These are phyloP conservation scores for Lanmaoa pseudosensibilis DNA, from an alignment of 768 basidiomycete species.

Conservation along the genomic window DNA sequence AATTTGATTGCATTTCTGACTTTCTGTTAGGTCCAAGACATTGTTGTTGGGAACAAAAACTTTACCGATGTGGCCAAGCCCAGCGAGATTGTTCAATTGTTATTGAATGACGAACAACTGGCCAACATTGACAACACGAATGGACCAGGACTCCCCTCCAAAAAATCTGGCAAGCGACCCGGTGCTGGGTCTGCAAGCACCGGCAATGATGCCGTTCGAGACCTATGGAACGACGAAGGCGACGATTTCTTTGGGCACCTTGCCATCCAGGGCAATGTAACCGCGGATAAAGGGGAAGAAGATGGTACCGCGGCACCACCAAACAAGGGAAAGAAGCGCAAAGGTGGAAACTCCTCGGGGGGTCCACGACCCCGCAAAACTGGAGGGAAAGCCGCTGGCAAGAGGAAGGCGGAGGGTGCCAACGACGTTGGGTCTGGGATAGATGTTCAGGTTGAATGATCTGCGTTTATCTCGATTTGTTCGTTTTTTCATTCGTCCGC, in stretches of 20 bases:
- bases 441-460: slow-evolving; percentile 30
- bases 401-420: slow-evolving; percentile 31
- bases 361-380: slow-evolving; percentile 28
- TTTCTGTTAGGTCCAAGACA: slow-evolving; percentile 84
- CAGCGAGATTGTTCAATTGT: slow-evolving; percentile 92
- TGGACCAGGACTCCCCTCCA: slow-evolving; percentile 37
- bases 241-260: slow-evolving; percentile 82
- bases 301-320: slow-evolving; percentile 28
- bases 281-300: slow-evolving; percentile 31
- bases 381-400: slow-evolving; percentile 31
- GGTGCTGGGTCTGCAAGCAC: slow-evolving; percentile 32
- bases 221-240: slow-evolving; percentile 85
- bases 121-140: slow-evolving; percentile 61
- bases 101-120: slow-evolving; percentile 93
- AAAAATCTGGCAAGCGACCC: slow-evolving; percentile 37
- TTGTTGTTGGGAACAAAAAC: slow-evolving; percentile 96
- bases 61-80: slow-evolving; percentile 92
- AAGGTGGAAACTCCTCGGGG: slow-evolving; percentile 23
- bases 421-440: slow-evolving; percentile 27
- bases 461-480: slow-evolving; percentile 10
- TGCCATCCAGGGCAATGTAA: slow-evolving; percentile 24
- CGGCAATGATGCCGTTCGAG: slow-evolving; percentile 45
- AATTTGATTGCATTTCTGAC: neutral
- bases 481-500: slow-evolving; percentile 9
- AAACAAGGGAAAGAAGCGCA: slow-evolving; percentile 36